Evolutionary conservation across 106 monocot species (phyloP).

Genomic region (Dioscorea alata): DNA sequence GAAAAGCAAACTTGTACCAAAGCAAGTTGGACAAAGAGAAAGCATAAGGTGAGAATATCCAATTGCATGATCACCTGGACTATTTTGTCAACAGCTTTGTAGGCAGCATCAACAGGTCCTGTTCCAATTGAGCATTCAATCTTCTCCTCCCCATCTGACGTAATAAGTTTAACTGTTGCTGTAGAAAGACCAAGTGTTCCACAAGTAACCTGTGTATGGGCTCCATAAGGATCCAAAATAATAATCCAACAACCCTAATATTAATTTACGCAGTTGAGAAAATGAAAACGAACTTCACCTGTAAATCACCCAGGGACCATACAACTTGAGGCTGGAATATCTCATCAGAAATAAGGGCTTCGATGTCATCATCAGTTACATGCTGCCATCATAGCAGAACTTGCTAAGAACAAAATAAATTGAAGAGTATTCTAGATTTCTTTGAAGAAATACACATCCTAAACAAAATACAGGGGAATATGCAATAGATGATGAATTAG

Average conservation of each 20-base stretch:
- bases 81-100: constrained; percentile 83
- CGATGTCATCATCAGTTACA: constrained; percentile 83
- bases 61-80: constrained; percentile 44
- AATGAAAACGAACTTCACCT: constrained; percentile 26
- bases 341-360: constrained; percentile 76
- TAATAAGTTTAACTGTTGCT: constrained; percentile 79
- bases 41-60: not conserved
- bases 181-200: constrained; percentile 87
- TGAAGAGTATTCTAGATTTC: no score
- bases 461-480: no score
- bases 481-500: no score
- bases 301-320: constrained; percentile 86
- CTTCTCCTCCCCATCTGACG: constrained; percentile 55
- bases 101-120: constrained; percentile 91
- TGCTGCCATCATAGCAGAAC: constrained; percentile 27
- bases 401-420: no score
- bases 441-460: no score
- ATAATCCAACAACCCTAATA: not conserved
- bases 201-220: constrained; percentile 52
- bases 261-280: not conserved
- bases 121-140: constrained; percentile 74
- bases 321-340: constrained; percentile 74
- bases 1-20: no score
- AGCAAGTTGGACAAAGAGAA: no score
- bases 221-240: not conserved